phyloP scores from a whole-genome alignment of 768 basidiomycete genomes.

The Hygrophorus russula region DNA sequence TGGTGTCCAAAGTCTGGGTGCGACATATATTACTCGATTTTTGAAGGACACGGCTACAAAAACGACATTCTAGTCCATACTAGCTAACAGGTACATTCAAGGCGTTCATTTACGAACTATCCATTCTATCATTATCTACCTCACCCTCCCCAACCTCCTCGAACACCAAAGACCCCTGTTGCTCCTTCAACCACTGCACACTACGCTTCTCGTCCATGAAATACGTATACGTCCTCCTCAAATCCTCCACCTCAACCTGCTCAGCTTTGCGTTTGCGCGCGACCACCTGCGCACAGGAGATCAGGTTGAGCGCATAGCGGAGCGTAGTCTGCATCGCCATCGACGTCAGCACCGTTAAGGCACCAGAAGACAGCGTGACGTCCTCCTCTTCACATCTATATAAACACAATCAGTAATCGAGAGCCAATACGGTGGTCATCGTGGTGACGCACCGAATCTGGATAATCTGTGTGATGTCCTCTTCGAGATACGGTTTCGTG shows the following conservation, averaged over 20 bases:
- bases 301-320: constrained; percentile 89
- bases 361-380: constrained; percentile 66
- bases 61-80: too few relatives aligned
- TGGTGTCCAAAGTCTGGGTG: too few relatives aligned
- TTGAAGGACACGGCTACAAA: too few relatives aligned
- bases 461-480: constrained; percentile 87
- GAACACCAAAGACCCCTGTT: constrained; percentile 63
- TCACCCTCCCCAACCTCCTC: constrained; percentile 43
- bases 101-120: constrained; percentile 17
- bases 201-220: constrained; percentile 93
- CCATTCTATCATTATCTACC: constrained; percentile 24
- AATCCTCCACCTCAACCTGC: constrained; percentile 75
- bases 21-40: too few relatives aligned
- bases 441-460: constrained; percentile 59
- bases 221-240: constrained; percentile 74
- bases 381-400: constrained; percentile 89
- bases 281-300: constrained; percentile 83
- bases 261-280: constrained; percentile 76
- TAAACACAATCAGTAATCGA: background rate
- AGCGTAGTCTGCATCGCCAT: constrained; percentile 88
- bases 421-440: background rate
- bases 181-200: constrained; percentile 85
- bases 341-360: constrained; percentile 67
- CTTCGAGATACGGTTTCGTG: constrained; percentile 74
- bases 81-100: too few relatives aligned